Evolutionary conservation across 208 protist species (phyloP), one percentile per base, ranked within the genome.

Genomic region (Novymonas esmeraldas): DNA sequence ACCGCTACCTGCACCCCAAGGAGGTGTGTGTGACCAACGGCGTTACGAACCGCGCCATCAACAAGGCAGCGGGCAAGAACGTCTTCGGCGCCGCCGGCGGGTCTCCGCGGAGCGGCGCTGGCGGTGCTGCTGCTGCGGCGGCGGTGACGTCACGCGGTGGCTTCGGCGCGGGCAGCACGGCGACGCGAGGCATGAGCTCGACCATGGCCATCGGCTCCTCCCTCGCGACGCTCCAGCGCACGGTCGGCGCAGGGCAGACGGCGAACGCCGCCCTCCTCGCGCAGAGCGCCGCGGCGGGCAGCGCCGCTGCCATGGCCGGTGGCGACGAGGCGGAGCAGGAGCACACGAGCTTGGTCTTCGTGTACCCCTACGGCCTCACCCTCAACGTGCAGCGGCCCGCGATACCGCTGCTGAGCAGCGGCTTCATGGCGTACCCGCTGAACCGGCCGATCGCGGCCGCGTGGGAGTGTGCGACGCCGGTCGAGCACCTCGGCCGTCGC

Each of bases 1-100:
- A 98, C 78, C 97, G 97, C 62, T 98, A 98, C 71, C 72, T 94
- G n/a, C 97, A 99, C 78, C 98, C 98, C 1, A 98, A 99, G 84
- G 95, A 97, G 76, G 93, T 97, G 18, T 92, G 84, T 63, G 92
- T 98, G 22, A 85, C 85, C 24, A 95, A 97, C 73, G 97, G 97
- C 41, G 78, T 99, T 20, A 85, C 96, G n/a, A 99, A 99, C 78
- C 76, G 95, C 31, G 92, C 92, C 46, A 95, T 99, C 54, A 97
- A 97, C 76, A 84, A 85, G 44, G 95, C 92, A 0, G 95, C 95
- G 18, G 90, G 90, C 33, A 98, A 98, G 63, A 83, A 74, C 41
- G 82, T 96, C 24, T 34, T 79, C 49, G 92, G 92, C 10, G 79
- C 64, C 4, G 71, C 36, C 6, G 39, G 55, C 11, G 63, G 31